Evolutionary conservation across 129 eudicot genomes (phyloP).

Genomic region (Flaveria sonorensis): DNA sequence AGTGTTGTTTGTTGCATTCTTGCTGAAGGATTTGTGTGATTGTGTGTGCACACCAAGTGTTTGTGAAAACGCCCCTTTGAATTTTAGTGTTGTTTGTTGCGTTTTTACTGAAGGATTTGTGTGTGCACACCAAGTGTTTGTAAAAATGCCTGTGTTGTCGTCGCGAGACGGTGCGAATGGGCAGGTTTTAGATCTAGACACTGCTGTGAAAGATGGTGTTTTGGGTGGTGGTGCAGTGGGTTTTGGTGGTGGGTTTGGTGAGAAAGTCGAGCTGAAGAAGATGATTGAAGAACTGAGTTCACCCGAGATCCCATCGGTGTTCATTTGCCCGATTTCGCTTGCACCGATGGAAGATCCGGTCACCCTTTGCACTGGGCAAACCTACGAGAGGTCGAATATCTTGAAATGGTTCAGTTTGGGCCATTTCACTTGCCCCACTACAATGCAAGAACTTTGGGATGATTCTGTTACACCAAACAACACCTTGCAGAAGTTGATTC

Average conservation of each 20-base stretch:
- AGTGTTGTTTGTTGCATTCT: neutral
- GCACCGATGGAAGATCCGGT: slow-evolving; percentile 57
- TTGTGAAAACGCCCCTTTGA: slow-evolving; percentile 41
- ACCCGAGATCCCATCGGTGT: slow-evolving; percentile 47
- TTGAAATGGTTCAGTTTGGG: slow-evolving; percentile 50
- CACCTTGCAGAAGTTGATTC: slow-evolving; percentile 42
- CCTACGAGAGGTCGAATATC: slow-evolving; percentile 47
- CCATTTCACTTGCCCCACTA: slow-evolving; percentile 54
- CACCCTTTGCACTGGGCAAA: slow-evolving; percentile 59
- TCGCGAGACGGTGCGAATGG: slow-evolving; percentile 45
- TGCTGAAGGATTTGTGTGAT: no score
- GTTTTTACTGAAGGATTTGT: neutral
- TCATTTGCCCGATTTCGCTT: slow-evolving; percentile 56
- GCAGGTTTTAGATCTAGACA: slow-evolving; percentile 58
- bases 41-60: slow-evolving; percentile 23
- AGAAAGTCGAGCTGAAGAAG: slow-evolving; percentile 47
- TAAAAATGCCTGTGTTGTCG: slow-evolving; percentile 55
- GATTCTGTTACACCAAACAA: slow-evolving; percentile 48
- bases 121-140: slow-evolving; percentile 25
- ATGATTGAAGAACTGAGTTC: slow-evolving; percentile 42
- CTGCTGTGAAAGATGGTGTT: slow-evolving; percentile 62
- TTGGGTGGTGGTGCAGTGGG: slow-evolving; percentile 46
- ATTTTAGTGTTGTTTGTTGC: no score
- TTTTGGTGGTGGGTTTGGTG: slow-evolving; percentile 43
- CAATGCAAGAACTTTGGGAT: slow-evolving; percentile 65